These are phyloP conservation scores for Dorcoceras hygrometricum DNA, from an alignment of 257 asterid genomes.

Conservation along the genomic window DNA sequence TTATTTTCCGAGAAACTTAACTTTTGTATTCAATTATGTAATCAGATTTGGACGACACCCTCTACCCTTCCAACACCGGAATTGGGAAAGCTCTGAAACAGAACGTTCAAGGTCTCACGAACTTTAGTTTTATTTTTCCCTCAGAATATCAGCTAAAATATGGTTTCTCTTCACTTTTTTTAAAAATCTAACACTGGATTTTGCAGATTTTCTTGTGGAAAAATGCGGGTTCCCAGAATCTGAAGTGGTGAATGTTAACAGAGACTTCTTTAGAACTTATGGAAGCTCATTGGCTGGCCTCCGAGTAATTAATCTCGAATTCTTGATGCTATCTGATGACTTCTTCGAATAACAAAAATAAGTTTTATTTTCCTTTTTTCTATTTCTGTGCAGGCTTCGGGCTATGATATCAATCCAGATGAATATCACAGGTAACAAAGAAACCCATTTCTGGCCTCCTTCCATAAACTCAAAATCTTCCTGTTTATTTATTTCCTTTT, in stretches of 20 bases:
- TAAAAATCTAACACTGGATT: not conserved
- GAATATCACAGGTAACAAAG: slow-evolving; percentile 74
- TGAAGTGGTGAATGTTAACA: slow-evolving; percentile 60
- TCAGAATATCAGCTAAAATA: not conserved
- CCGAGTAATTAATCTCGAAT: slow-evolving; percentile 46
- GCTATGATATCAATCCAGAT: slow-evolving; percentile 68
- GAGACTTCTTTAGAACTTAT: slow-evolving; percentile 70
- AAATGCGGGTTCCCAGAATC: slow-evolving; percentile 59
- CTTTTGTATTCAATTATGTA: not conserved
- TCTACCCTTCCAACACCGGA: slow-evolving; percentile 71
- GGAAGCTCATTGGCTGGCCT: slow-evolving; percentile 95
- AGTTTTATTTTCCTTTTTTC: not conserved
- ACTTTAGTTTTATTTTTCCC: not conserved
- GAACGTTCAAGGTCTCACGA: slow-evolving; percentile 65
- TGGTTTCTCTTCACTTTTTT: not conserved
- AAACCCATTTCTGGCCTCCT: not conserved
- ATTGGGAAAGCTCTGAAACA: slow-evolving; percentile 70
- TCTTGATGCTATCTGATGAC: not conserved
- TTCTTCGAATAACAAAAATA: not conserved
- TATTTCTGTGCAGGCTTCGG: slow-evolving; percentile 51
- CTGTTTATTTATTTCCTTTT: not conserved
- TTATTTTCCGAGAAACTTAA: not conserved
- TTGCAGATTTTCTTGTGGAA: slow-evolving; percentile 61
- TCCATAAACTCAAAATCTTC: not conserved
- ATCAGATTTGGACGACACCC: slow-evolving; percentile 90